phyloP scores from a whole-genome alignment of 1,284 basidiomycete species.

The Cryptococcus sp. region DNA sequence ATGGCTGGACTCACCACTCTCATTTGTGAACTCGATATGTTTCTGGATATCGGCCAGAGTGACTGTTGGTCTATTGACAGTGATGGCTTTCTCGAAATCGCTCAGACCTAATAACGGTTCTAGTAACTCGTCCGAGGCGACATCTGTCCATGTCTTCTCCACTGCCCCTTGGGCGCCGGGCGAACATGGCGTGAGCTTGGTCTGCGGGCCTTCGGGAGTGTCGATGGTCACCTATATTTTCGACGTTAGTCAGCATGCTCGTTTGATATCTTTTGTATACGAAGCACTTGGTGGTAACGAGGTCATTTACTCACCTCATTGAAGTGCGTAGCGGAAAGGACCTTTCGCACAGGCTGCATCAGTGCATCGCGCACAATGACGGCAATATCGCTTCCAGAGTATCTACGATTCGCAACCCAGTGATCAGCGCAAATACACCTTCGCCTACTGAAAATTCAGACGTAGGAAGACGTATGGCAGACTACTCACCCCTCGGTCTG shows the following conservation, averaged over 20 bases:
- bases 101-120: conserved; percentile 77
- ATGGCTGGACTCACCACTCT: conserved; percentile 55
- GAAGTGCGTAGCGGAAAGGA: conserved; percentile 94
- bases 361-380: conserved; percentile 94
- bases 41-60: conserved; percentile 83
- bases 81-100: conserved; percentile 86
- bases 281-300: background rate
- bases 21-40: conserved; percentile 90
- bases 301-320: conserved; percentile 59
- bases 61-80: conserved; percentile 84
- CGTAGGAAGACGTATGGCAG: background rate
- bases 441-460: conserved; percentile 1
- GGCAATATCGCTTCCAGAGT: conserved; percentile 93
- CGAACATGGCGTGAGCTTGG: conserved; percentile 85
- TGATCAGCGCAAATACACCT: no score
- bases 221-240: conserved; percentile 49
- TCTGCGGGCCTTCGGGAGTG: conserved; percentile 56
- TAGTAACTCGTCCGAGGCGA: conserved; percentile 83
- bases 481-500: conserved; percentile 75
- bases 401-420: conserved; percentile 55
- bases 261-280: background rate
- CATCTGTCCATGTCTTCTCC: conserved; percentile 91
- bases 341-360: conserved; percentile 98
- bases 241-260: background rate
- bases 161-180: conserved; percentile 83